Percentiles rank a stretch among this genome's conserved stretches.
Evolutionary conservation across 208 protist genomes (phyloP).

Genomic region (Acanthamoeba culbertsoni): DNA sequence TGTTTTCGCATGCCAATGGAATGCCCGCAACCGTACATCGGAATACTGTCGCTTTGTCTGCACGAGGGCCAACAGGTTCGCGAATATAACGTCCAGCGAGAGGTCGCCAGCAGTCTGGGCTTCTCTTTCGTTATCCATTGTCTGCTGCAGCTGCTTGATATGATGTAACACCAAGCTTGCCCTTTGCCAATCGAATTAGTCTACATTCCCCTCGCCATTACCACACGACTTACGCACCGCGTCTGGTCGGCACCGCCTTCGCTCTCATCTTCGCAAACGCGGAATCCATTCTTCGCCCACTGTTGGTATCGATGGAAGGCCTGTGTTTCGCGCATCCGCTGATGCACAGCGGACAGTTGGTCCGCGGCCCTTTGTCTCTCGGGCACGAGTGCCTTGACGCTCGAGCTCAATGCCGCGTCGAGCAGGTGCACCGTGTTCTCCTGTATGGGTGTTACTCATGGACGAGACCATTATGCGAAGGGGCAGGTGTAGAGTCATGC

Average conservation of each 20-base stretch:
- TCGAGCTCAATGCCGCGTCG: background rate
- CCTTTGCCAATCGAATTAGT: background rate
- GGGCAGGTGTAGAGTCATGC: background rate
- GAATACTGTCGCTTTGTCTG: constrained; percentile 42
- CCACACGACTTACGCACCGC: background rate
- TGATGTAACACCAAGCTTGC: constrained; percentile 1
- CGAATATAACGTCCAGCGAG: constrained; percentile 18
- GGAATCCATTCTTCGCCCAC: constrained; percentile 11
- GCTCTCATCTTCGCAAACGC: background rate
- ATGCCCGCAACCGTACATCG: background rate
- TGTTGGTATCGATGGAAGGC: constrained; percentile 31
- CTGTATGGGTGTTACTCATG: background rate
- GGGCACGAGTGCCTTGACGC: background rate
- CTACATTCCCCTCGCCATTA: too few relatives aligned
- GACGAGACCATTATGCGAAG: background rate
- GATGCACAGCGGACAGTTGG: constrained; percentile 15
- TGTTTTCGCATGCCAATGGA: too few relatives aligned
- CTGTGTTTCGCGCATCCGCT: constrained; percentile 5
- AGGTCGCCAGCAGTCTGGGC: background rate
- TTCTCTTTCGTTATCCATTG: background rate
- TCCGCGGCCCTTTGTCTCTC: constrained; percentile 6
- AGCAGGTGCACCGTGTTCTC: constrained; percentile 47
- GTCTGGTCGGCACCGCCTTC: background rate
- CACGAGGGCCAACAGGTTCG: constrained; percentile 53
- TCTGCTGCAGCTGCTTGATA: constrained; percentile 57